Evolutionary conservation across 176 grass and related monocot genomes (phyloP), one percentile per base, ranked within the genome.

Genomic region (Cocos nucifera): DNA sequence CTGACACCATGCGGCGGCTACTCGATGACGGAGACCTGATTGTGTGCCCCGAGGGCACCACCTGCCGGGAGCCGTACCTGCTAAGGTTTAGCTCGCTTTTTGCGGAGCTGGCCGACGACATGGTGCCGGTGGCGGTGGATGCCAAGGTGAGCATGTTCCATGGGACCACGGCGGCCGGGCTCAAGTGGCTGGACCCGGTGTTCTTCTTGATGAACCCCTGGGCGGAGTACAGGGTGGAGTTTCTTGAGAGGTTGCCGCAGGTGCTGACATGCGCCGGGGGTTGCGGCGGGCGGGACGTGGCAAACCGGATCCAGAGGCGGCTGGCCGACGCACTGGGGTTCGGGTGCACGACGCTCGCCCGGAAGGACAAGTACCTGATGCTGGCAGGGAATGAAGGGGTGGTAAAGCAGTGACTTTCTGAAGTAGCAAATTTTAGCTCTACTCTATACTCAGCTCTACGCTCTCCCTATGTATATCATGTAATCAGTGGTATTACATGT

Each of bases 21-120:
- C 79, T 97, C 48, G 20, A 15, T 19, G 62, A 74, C 19, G 93
- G 87, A 0, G 79, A 78, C 25, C 80, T 97, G 3, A 84, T 76
- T 2, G 84, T 97, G 0, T 97, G 84, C 76, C 93, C 93, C 4
- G 93, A 97, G 75, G 93, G 93, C 50, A 97, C 93, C 3, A 91
- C 93, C 2, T 97, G 87, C 68, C 93, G 87, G 15, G 93, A 97
- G 59, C 93, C 93, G 0, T 97, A 91, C 62, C 76, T 97, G 21
- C 62, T 97, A 15, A 72, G 93, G 21, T 97, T 97, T 74, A 88
- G 81, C 55, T 70, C 93, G 18, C 85, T 97, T 50, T 97, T 97
- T 79, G 84, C 93, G 14, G 93, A 97, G 82, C 70, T 97, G 19
- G 71, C 93, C 0, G 73, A 97, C 77, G 81, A 88, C 66, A 82